phyloP scores from a whole-genome alignment of 176 grass and related monocot species.

The Ensete ventricosum region DNA sequence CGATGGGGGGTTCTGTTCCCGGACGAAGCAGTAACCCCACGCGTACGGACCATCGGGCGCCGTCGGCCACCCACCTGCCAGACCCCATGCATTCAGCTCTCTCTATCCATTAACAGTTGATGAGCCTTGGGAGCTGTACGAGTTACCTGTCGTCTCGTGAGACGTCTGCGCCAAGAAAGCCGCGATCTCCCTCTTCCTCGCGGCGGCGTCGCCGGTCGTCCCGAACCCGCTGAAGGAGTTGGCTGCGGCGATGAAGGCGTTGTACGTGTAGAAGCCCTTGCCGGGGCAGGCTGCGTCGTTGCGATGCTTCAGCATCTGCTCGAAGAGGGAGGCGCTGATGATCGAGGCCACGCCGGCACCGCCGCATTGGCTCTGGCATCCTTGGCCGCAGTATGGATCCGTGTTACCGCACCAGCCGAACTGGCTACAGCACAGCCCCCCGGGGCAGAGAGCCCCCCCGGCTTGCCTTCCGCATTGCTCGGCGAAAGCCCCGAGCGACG shows the following conservation, averaged over 20 bases:
- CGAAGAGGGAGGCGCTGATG: constrained; percentile 26
- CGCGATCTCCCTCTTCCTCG: constrained; percentile 35
- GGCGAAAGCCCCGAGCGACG: background rate
- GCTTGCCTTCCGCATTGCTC: constrained; percentile 13
- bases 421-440: constrained; percentile 30
- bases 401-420: constrained; percentile 31
- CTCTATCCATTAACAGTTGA: background rate
- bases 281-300: constrained; percentile 30
- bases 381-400: background rate
- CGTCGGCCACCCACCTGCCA: background rate
- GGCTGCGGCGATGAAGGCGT: constrained; percentile 33
- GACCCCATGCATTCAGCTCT: background rate
- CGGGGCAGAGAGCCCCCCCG: constrained; percentile 7
- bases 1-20: background rate
- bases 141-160: constrained; percentile 42
- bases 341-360: constrained; percentile 23
- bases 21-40: background rate
- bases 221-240: constrained; percentile 27
- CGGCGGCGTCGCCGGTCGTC: constrained; percentile 15
- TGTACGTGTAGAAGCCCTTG: constrained; percentile 34
- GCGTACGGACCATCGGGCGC: background rate
- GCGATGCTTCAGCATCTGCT: constrained; percentile 29
- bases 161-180: constrained; percentile 61
- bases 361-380: constrained; percentile 33
- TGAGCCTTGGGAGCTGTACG: too few relatives aligned